A percentile compares a stretch with the other conserved stretches of the same genome.
These are phyloP conservation scores for Fagopyrum esculentum DNA, from an alignment of 148 eudicot species.

Conservation along the genomic window DNA sequence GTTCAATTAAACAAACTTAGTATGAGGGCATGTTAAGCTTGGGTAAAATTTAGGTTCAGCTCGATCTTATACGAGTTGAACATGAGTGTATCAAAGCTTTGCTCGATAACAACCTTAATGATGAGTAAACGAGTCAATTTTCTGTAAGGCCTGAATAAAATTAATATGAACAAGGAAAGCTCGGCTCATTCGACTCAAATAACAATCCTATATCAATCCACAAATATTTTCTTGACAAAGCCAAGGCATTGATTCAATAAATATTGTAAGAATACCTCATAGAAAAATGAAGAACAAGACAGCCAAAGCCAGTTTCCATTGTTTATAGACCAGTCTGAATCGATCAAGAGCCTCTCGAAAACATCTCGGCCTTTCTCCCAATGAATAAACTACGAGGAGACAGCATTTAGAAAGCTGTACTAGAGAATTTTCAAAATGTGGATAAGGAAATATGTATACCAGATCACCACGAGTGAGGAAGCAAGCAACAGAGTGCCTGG, in stretches of 20 bases:
- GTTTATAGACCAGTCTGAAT: constrained; percentile 87
- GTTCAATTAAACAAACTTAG: neutral
- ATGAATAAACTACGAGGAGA: constrained; percentile 57
- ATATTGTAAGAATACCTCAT: constrained; percentile 41
- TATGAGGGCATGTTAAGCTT: too few relatives aligned
- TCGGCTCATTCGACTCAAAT: too few relatives aligned
- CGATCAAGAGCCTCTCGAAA: constrained; percentile 85
- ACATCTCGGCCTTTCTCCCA: constrained; percentile 98
- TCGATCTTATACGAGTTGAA: too few relatives aligned
- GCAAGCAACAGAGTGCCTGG: constrained; percentile 90
- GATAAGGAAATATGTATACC: constrained; percentile 27
- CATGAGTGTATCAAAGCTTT: too few relatives aligned
- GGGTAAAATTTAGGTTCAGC: too few relatives aligned
- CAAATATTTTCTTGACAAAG: too few relatives aligned
- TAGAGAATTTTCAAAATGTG: neutral
- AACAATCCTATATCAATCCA: too few relatives aligned
- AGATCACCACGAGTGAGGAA: constrained; percentile 93
- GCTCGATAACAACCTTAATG: too few relatives aligned
- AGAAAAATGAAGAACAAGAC: constrained; percentile 87
- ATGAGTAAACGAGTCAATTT: too few relatives aligned
- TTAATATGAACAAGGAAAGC: too few relatives aligned
- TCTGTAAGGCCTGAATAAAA: too few relatives aligned
- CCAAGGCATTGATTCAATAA: neutral
- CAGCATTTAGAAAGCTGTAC: neutral
- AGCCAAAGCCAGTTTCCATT: constrained; percentile 97